Percentiles rank a stretch among this genome's conserved stretches.
These are phyloP conservation scores for Fusarium sp. DNA, from an alignment of 2,329 filamentous ascomycete species.

Conservation along the genomic window DNA sequence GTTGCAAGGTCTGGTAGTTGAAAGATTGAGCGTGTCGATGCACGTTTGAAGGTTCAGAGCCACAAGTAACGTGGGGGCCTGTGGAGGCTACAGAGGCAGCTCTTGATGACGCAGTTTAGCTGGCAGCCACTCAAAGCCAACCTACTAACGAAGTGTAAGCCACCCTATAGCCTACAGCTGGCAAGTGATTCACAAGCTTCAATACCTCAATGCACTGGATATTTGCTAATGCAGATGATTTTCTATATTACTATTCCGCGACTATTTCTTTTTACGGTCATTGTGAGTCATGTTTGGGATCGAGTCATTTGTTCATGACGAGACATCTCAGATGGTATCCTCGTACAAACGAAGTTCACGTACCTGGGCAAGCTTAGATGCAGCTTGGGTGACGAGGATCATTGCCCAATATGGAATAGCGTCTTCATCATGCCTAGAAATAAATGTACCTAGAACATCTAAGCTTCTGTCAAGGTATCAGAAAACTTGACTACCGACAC, in stretches of 20 bases:
- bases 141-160: neutral
- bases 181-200: neutral
- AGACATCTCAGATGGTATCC: neutral
- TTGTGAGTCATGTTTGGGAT: neutral
- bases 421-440: neutral
- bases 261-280: neutral
- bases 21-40: slow-evolving; percentile 24
- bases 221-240: neutral
- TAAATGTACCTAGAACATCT: slow-evolving; percentile 1
- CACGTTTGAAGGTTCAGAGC: slow-evolving; percentile 24
- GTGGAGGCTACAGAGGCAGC: slow-evolving; percentile 46
- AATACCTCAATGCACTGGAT: neutral
- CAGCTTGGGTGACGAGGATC: neutral
- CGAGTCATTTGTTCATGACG: neutral
- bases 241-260: neutral
- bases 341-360: neutral
- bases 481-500: neutral
- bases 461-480: slow-evolving; percentile 27
- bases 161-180: neutral
- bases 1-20: slow-evolving; percentile 15
- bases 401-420: slow-evolving; percentile 24
- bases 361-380: neutral
- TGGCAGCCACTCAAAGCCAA: slow-evolving; percentile 16
- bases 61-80: slow-evolving; percentile 37
- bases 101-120: slow-evolving; percentile 51